These are phyloP conservation scores for Chalciporus pseudorubinellus DNA, from an alignment of 768 basidiomycete genomes.

Conservation along the genomic window DNA sequence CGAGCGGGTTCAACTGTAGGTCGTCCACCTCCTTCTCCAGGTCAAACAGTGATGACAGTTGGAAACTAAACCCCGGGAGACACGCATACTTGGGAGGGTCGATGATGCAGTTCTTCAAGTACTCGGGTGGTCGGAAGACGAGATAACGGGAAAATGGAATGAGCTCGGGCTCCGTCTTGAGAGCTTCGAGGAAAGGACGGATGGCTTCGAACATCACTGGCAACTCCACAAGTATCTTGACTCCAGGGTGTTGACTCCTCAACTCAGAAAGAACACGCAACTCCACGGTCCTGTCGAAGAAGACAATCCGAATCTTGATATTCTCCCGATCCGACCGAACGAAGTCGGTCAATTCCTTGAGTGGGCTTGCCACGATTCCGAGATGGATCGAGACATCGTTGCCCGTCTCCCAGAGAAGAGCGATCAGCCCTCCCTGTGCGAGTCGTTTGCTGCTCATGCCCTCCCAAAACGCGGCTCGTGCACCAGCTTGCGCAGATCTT, in stretches of 20 bases:
- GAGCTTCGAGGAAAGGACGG: conserved; percentile 63
- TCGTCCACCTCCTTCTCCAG: conserved; percentile 37
- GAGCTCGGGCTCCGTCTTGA: conserved; percentile 54
- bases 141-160: conserved; percentile 57
- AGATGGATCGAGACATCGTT: conserved; percentile 45
- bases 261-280: conserved; percentile 43
- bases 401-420: conserved; percentile 47
- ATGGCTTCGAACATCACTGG: conserved; percentile 67
- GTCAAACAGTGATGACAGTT: conserved; percentile 54
- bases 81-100: conserved; percentile 54
- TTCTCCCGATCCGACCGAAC: conserved; percentile 32
- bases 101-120: conserved; percentile 36
- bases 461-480: conserved; percentile 60
- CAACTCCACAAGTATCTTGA: conserved; percentile 53
- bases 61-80: conserved; percentile 53
- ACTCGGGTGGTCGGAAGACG: conserved; percentile 40
- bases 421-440: conserved; percentile 61
- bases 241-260: conserved; percentile 20
- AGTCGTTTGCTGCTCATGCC: conserved; percentile 56
- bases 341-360: conserved; percentile 45
- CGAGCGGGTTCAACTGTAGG: conserved; percentile 40
- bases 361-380: conserved; percentile 47
- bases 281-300: conserved; percentile 62
- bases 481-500: conserved; percentile 36
- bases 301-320: conserved; percentile 50